phyloP scores from a whole-genome alignment of 2,329 filamentous ascomycete species.

The Hymenoscyphus fraxineus region DNA sequence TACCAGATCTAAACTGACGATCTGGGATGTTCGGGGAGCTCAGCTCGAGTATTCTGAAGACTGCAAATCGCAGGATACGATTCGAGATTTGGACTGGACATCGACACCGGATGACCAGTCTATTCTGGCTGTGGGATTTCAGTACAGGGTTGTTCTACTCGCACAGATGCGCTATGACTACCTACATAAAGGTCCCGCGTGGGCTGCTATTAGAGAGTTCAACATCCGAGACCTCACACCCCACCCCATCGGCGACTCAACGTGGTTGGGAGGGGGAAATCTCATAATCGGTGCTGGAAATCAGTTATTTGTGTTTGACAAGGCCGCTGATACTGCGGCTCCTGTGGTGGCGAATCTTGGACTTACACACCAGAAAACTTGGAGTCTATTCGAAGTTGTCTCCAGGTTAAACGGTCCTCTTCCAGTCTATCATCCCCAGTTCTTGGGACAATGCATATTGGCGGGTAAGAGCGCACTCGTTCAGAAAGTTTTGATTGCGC shows the following conservation, averaged over 20 bases:
- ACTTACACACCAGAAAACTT: constrained; percentile 26
- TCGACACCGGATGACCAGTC: constrained; percentile 86
- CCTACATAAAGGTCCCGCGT: constrained; percentile 81
- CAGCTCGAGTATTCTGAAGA: constrained; percentile 77
- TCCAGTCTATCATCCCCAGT: constrained; percentile 88
- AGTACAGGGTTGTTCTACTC: constrained; percentile 76
- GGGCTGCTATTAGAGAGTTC: constrained; percentile 81
- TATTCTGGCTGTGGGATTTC: constrained; percentile 87
- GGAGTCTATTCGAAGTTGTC: constrained; percentile 75
- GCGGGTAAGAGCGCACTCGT: constrained; percentile 71
- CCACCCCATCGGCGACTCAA: constrained; percentile 87
- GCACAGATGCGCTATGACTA: constrained; percentile 91
- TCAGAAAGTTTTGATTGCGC: constrained; percentile 65
- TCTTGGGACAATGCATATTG: constrained; percentile 81
- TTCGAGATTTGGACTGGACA: constrained; percentile 90
- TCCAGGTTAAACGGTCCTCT: constrained; percentile 81
- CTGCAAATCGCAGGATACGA: constrained; percentile 68
- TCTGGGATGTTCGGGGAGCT: constrained; percentile 83
- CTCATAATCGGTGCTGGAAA: constrained; percentile 87
- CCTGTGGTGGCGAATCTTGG: constrained; percentile 28
- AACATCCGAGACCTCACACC: constrained; percentile 77
- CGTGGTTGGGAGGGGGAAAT: constrained; percentile 82
- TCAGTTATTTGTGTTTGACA: constrained; percentile 81
- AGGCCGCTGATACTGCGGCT: constrained; percentile 60
- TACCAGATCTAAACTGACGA: constrained; percentile 70